These are phyloP conservation scores for Epichloe amarillans DNA, from an alignment of 2,329 filamentous ascomycete genomes.

Conservation along the genomic window DNA sequence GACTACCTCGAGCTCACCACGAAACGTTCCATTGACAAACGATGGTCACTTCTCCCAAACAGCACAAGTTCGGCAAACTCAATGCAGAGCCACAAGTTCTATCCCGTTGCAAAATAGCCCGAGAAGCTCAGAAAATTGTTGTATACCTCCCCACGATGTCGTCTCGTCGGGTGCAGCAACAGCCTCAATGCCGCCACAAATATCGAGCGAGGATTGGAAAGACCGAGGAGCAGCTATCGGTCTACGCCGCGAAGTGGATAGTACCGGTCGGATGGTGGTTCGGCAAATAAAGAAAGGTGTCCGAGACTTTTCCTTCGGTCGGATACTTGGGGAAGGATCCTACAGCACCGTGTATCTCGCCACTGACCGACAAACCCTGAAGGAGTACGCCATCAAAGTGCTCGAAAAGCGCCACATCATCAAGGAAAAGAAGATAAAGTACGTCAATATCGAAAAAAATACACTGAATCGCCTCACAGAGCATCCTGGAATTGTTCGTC, in stretches of 20 bases:
- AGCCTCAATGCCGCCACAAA: neutral
- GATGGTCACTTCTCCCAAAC: constrained; percentile 8
- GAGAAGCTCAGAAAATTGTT: constrained; percentile 37
- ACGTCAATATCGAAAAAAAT: constrained; percentile 97
- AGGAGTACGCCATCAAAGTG: constrained; percentile 97
- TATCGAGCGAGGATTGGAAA: constrained; percentile 80
- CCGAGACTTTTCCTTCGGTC: constrained; percentile 88
- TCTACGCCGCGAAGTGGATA: constrained; percentile 70
- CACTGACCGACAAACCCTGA: constrained; percentile 83
- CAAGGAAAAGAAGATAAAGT: constrained; percentile 99
- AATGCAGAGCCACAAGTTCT: constrained; percentile 40
- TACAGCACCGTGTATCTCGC: constrained; percentile 94
- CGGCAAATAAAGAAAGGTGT: constrained; percentile 92
- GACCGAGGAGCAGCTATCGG: constrained; percentile 84
- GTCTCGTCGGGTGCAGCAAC: constrained; percentile 23
- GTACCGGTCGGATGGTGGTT: constrained; percentile 67
- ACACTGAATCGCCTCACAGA: constrained; percentile 92
- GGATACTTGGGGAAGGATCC: constrained; percentile 84
- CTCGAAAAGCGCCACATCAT: constrained; percentile 98
- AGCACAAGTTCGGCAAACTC: constrained; percentile 28
- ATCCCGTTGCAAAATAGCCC: constrained; percentile 67
- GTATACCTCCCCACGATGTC: constrained; percentile 9
- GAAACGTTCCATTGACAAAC: constrained; percentile 3
- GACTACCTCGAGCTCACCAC: constrained; percentile 4
- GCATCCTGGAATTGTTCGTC: constrained; percentile 86